phyloP scores from a whole-genome alignment of 2,329 filamentous ascomycete species.

The Penicillium sp. region DNA sequence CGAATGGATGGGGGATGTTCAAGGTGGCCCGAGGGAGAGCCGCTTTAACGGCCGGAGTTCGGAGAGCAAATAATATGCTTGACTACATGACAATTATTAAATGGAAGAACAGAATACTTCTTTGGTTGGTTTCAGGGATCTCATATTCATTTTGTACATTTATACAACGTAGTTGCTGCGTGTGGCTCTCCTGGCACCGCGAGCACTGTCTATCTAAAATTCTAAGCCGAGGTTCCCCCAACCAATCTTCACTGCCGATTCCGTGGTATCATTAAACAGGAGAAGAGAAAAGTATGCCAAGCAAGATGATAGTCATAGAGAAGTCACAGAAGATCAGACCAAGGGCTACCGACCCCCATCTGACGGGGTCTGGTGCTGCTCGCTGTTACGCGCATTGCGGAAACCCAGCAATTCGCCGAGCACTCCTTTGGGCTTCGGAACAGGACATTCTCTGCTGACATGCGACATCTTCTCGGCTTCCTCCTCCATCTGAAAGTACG shows the following conservation, averaged over 20 bases:
- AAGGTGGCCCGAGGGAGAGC: conserved; percentile 16
- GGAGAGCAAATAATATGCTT: background rate
- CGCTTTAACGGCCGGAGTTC: background rate
- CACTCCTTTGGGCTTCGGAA: conserved; percentile 80
- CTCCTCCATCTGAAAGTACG: conserved; percentile 39
- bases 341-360: conserved; percentile 13
- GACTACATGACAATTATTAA: background rate
- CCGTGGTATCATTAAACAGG: conserved; percentile 26
- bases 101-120: too few relatives aligned
- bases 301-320: background rate
- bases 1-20: conserved; percentile 11
- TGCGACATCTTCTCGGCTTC: conserved; percentile 39
- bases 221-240: conserved; percentile 1
- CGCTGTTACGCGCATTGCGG: conserved; percentile 35
- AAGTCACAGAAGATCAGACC: conserved; percentile 1
- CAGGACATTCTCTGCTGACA: conserved; percentile 70
- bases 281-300: conserved; percentile 9
- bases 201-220: conserved; percentile 6
- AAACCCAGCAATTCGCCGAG: conserved; percentile 72
- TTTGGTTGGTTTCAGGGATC: too few relatives aligned
- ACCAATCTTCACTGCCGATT: conserved; percentile 10
- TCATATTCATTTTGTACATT: conserved; percentile 14
- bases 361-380: conserved; percentile 14
- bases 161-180: conserved; percentile 10
- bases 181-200: conserved; percentile 1